phyloP scores from a whole-genome alignment of 1,284 basidiomycete species.

The Singerocomus inundabilis region DNA sequence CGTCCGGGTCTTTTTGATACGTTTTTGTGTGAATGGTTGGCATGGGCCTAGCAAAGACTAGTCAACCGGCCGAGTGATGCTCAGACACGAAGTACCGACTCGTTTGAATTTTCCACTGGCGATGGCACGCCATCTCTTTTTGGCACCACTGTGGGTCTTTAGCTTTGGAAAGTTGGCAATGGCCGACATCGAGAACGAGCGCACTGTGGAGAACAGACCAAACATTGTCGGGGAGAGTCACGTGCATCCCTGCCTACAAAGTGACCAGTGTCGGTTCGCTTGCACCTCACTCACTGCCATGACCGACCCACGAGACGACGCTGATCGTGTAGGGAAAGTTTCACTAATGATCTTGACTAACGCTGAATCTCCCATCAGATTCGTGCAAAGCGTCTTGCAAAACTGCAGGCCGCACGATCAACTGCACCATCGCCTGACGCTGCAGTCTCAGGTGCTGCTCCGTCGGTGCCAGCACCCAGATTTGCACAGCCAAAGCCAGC shows the following conservation, averaged over 20 bases:
- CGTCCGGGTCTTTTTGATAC: conserved; percentile 60
- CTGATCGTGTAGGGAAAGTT: conserved; percentile 58
- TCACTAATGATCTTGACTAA: not conserved
- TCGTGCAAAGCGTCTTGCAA: conserved; percentile 82
- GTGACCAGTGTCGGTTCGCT: not conserved
- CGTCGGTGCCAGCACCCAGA: conserved; percentile 25
- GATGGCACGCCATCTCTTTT: conserved; percentile 75
- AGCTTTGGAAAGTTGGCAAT: conserved; percentile 58
- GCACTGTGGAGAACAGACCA: conserved; percentile 17
- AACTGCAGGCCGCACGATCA: conserved; percentile 54
- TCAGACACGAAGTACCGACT: conserved; percentile 41
- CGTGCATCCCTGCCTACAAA: conserved; percentile 18
- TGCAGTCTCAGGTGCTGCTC: conserved; percentile 25
- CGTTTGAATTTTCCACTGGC: conserved; percentile 75
- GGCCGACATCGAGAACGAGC: conserved; percentile 48
- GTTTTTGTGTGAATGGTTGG: conserved; percentile 71
- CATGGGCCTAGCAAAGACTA: conserved; percentile 50
- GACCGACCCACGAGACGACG: conserved; percentile 68
- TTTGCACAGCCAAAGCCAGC: conserved; percentile 36
- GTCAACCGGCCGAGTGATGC: not conserved
- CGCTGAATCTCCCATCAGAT: conserved; percentile 51
- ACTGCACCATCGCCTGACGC: conserved; percentile 33
- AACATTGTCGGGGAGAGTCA: conserved; percentile 24
- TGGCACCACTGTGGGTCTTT: conserved; percentile 77
- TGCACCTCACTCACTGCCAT: conserved; percentile 30